Base-by-base conservation (phyloP, 768 basidiomycete species). In the Agrocybe pediades region DNA sequence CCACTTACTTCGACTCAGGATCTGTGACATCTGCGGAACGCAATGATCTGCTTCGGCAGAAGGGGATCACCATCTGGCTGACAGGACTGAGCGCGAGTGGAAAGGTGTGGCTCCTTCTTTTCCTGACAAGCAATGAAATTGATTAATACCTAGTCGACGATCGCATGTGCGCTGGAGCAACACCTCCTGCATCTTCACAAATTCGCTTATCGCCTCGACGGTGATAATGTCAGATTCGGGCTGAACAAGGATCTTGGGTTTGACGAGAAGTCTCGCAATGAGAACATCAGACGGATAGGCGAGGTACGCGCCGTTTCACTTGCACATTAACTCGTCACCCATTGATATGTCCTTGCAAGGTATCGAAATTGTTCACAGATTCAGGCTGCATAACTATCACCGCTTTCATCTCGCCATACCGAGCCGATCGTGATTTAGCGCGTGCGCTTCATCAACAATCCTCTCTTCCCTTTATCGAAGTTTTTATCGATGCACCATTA, bases 351-450 rank as follows among this genome's bases (percentile, higher is more conserved):
- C 23, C 46, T 29, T 26, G 45, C n/a, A 63, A 96, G 94, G 95
- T 99, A 45, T 87, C 97, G 42, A 95, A 93, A 69, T 78, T 98
- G 39, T 97, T 99, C 70, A 85, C 95, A 17, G 91, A 95, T 64
- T 83, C 95, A 2, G 87, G 84, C 26, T 90, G 88, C 61, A 80
- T 97, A 59, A 79, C 90, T 16, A 79, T 98, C 67, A 96, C 97
- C 16, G 95, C 97, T 11, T 99, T 99, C 75, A 99, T 99, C 71
- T 98, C 97, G 1, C 97, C 97, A n/a, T 98, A 98, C 73, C 79
- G 83, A 45, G 81, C 85, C 13, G 96, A 99, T 76, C 86, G 97
- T 27, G 79, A 82, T 11, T 68, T 87, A 43, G 97, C 92, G 19
- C 85, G 97, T 41, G 76, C 86, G 54, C 78, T 98, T 24, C 96